Base-by-base conservation (phyloP, 2,329 filamentous ascomycete species). In the Penicillium sumatraense region DNA sequence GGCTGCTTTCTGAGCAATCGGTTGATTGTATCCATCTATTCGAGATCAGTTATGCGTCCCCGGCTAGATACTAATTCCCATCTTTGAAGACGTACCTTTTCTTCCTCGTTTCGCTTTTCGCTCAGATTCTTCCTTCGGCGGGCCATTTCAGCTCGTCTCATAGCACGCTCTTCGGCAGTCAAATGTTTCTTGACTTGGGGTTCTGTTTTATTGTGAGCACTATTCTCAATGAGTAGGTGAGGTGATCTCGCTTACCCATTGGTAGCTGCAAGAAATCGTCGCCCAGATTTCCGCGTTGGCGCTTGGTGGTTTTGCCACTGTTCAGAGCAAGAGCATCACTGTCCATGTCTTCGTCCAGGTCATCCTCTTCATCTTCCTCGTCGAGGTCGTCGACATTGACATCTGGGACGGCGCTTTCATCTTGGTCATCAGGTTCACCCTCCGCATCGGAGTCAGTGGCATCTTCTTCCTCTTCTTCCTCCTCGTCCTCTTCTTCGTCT, bases 101-200 rank as follows among this genome's bases (percentile, higher is more conserved):
- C 88, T 75, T 91, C 88, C 66, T 90, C 88, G 52, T 89, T 89
- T n/a, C 88, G 83, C 76, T 90, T 89, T 74, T 90, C 88, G 54
- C 85, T 89, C 27, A 90, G 78, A 60, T 90, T 90, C 75, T 90
- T 90, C 57, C 88, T 79, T 50, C 88, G 81, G 53, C 88, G 78
- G 8, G 88, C 88, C 87, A 90, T 90, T 70, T 91, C 88, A 7
- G 86, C 85, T 52, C 88, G 80, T 46, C 88, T 83, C 84, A 89
- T 89, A 44, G 86, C 86, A 67, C 89, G 86, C 67, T 91, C 88
- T 68, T 89, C 88, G 0, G 86, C 87, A 0, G 88, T 89, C 46
- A 90, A 77, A 63, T 89, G 85, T 66, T 90, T 89, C 74, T 89
- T 88, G 69, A 87, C 84, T 74, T 88, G 86, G n/a, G 86, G 86